These are phyloP conservation scores for Podaxis sp. DNA, from an alignment of 768 basidiomycete genomes.

Conservation along the genomic window DNA sequence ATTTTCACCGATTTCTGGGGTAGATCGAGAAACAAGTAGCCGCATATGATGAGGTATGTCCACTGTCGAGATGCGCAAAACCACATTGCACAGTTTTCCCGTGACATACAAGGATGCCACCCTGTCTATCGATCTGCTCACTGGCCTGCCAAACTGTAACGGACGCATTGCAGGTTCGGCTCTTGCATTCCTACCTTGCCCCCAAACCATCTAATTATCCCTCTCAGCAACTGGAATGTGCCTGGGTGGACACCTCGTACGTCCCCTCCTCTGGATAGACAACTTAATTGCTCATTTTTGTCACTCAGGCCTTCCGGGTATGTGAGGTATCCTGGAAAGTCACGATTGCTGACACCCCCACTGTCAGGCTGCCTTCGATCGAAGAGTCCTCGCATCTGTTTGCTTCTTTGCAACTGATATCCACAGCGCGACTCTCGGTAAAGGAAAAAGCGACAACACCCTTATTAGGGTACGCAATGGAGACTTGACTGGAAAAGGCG, in stretches of 20 bases:
- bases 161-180: slow-evolving; percentile 80
- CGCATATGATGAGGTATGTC: slow-evolving; percentile 81
- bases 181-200: slow-evolving; percentile 14
- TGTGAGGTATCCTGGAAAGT: slow-evolving; percentile 12
- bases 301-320: slow-evolving; percentile 38
- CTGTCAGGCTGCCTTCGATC: slow-evolving; percentile 81
- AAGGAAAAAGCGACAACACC: slow-evolving; percentile 81
- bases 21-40: slow-evolving; percentile 86
- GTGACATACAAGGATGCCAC: slow-evolving; percentile 61
- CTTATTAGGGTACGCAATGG: slow-evolving; percentile 72
- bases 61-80: not conserved
- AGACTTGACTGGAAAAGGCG: slow-evolving; percentile 75
- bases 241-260: slow-evolving; percentile 80
- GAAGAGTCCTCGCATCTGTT: slow-evolving; percentile 76
- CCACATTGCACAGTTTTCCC: not conserved
- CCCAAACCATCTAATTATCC: not conserved
- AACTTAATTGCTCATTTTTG: not conserved
- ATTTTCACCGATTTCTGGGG: slow-evolving; percentile 3
- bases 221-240: slow-evolving; percentile 84
- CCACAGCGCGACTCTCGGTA: slow-evolving; percentile 83
- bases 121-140: slow-evolving; percentile 72
- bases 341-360: not conserved
- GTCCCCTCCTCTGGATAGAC: slow-evolving; percentile 18
- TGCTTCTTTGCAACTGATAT: slow-evolving; percentile 97
- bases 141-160: slow-evolving; percentile 77